phyloP scores from a whole-genome alignment of 768 basidiomycete species.

The Rhizopogon vinicolor region DNA sequence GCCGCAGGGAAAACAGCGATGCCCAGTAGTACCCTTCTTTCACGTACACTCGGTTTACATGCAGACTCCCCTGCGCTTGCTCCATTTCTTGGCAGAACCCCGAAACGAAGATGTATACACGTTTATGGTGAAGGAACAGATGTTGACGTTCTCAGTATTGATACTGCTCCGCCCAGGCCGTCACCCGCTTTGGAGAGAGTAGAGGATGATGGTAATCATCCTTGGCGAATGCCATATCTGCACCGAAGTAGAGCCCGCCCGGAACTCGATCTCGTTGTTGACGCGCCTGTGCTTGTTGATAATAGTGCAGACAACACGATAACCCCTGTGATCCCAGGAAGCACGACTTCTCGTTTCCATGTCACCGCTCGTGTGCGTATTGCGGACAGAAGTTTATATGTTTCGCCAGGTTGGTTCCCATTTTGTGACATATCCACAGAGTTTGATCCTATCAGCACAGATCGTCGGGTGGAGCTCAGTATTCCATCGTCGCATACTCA shows the following conservation, averaged over 20 bases:
- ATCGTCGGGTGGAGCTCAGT: conserved; percentile 21
- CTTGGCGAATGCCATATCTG: conserved; percentile 34
- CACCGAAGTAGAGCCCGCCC: conserved; percentile 39
- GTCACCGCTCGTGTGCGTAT: conserved; percentile 38
- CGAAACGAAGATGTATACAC: conserved; percentile 38
- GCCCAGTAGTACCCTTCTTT: conserved; percentile 36
- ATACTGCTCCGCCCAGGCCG: background rate
- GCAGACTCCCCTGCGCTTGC: conserved; percentile 48
- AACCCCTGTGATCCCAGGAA: conserved; percentile 8
- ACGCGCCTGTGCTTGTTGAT: conserved; percentile 12
- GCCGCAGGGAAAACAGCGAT: background rate
- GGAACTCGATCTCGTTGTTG: conserved; percentile 26
- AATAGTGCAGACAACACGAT: conserved; percentile 3
- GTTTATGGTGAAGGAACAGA: conserved; percentile 27
- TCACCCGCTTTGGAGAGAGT: background rate
- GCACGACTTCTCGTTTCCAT: conserved; percentile 37
- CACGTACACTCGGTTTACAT: conserved; percentile 45
- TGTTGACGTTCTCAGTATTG: conserved; percentile 28
- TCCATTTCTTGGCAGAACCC: conserved; percentile 42
- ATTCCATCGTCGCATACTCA: conserved; percentile 30
- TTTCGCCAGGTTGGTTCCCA: conserved; percentile 32
- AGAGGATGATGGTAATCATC: background rate
- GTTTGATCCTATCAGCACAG: conserved; percentile 16
- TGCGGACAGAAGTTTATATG: conserved; percentile 40
- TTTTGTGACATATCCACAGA: background rate